Conservation (phyloP, 1,284 basidiomycete species). For the Earliella scabrosa region DNA sequence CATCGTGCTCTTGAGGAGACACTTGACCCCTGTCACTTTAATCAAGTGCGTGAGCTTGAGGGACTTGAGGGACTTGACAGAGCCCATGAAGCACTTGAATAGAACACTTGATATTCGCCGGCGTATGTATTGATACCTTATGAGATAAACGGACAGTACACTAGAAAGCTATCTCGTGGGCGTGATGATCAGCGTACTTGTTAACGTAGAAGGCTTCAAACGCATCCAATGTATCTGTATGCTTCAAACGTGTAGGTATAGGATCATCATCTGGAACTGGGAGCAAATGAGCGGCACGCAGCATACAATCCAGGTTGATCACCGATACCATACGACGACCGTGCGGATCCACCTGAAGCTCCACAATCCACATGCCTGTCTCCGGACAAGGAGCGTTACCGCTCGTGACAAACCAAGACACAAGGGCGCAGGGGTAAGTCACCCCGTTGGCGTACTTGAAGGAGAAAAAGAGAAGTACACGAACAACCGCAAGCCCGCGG, state of each 20-base stretch:
- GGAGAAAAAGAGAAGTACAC: slow-evolving; percentile 7
- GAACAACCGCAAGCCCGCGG: slow-evolving; percentile 2
- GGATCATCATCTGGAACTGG: neutral
- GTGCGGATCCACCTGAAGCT: slow-evolving; percentile 13
- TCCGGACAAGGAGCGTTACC: slow-evolving; percentile 15
- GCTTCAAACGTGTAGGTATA: neutral
- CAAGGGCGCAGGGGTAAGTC: slow-evolving; percentile 23
- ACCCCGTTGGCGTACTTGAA: neutral
- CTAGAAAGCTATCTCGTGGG: slow-evolving; percentile 12
- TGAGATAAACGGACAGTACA: too few species aligned
- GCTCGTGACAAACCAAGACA: slow-evolving; percentile 21
- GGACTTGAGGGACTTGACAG: too few species aligned
- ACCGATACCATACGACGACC: neutral
- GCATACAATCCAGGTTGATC: slow-evolving; percentile 17
- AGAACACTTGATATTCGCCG: too few species aligned
- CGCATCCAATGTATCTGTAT: slow-evolving; percentile 2
- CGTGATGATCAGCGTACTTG: slow-evolving; percentile 21
- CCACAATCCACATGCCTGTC: slow-evolving; percentile 28
- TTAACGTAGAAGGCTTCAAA: slow-evolving; percentile 14
- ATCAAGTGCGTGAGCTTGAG: too few species aligned
- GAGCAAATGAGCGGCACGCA: slow-evolving; percentile 21
- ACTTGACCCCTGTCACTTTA: too few species aligned
- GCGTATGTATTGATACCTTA: too few species aligned
- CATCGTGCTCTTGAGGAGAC: too few species aligned
- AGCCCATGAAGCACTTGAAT: too few species aligned